phyloP scores from a whole-genome alignment of 2,329 filamentous ascomycete species.

The Botryotinia globosa region DNA sequence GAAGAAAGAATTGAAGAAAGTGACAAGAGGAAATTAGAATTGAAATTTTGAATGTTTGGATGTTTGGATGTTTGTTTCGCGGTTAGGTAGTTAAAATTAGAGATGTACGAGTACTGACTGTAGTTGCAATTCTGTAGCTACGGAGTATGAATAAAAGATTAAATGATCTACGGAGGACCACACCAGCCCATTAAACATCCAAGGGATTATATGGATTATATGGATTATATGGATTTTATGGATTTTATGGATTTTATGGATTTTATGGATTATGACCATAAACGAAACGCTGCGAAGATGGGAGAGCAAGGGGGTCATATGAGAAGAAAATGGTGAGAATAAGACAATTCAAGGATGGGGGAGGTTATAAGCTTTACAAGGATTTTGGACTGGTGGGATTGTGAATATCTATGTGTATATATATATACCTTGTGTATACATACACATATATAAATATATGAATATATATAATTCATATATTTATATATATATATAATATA shows the following conservation, averaged over 20 bases:
- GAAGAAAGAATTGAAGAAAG: neutral
- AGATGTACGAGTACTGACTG: no score
- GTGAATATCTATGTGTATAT: neutral
- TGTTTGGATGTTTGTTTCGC: constrained; percentile 1
- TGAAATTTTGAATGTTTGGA: neutral
- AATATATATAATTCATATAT: neutral
- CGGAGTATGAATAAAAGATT: neutral
- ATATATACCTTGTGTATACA: no score
- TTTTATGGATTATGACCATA: neutral
- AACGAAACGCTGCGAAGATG: neutral
- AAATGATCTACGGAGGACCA: constrained; percentile 14
- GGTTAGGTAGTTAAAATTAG: neutral
- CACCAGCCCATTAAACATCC: neutral
- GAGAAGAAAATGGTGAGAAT: neutral
- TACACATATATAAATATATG: neutral
- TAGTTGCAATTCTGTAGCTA: neutral
- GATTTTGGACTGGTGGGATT: neutral
- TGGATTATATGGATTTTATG: neutral
- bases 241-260: neutral
- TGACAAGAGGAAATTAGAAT: neutral
- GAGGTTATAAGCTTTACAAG: neutral
- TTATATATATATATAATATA: neutral
- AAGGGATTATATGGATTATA: neutral
- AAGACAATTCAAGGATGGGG: neutral
- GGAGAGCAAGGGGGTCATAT: neutral